These are phyloP conservation scores for Stephania cephalantha DNA, from an alignment of 164 flowering plant species.

Conservation along the genomic window DNA sequence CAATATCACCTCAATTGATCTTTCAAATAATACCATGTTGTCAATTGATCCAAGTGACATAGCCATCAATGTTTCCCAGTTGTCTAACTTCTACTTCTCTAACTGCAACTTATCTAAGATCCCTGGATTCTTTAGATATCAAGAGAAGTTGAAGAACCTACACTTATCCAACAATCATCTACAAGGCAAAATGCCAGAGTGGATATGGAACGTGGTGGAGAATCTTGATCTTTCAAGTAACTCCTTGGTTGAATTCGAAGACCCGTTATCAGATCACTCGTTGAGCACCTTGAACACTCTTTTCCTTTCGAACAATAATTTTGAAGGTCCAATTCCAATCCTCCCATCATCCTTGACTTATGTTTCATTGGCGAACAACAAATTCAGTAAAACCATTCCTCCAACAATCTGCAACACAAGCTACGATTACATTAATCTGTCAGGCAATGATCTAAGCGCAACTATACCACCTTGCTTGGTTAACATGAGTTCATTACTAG, in stretches of 20 bases:
- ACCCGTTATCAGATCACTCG: not conserved
- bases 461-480: not conserved
- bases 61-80: not conserved
- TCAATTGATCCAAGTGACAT: not conserved
- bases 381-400: constrained; percentile 12
- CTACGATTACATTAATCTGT: not conserved
- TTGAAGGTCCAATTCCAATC: constrained; percentile 12
- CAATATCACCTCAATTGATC: not conserved
- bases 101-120: not conserved
- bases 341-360: constrained; percentile 20
- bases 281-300: not conserved
- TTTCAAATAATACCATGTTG: not conserved
- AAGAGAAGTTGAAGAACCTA: not conserved
- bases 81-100: not conserved
- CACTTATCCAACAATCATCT: not conserved
- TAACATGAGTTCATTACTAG: constrained; percentile 14
- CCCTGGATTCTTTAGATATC: not conserved
- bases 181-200: not conserved
- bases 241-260: not conserved
- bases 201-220: not conserved
- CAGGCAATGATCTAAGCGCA: not conserved
- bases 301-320: not conserved
- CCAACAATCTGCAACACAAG: not conserved
- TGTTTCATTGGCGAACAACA: constrained; percentile 32
- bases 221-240: constrained; percentile 16